Conservation (phyloP, 139 green algal genomes). For the Chlorella vulgaris region DNA sequence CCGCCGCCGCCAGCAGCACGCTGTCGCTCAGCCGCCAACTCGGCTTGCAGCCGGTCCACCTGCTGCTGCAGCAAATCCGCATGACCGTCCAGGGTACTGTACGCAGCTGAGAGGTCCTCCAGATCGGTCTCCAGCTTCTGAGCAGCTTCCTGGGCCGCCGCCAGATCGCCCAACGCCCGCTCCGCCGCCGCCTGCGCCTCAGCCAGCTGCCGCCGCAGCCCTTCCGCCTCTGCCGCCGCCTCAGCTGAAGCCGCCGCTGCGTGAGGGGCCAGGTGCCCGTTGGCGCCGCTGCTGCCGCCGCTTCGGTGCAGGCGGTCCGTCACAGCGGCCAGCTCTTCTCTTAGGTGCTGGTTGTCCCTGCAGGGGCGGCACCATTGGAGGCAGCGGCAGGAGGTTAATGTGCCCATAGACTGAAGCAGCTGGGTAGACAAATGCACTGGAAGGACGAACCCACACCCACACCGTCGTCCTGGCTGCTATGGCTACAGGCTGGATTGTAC, state of each 20-base stretch:
- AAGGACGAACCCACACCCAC: too few relatives aligned
- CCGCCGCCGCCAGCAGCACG: background rate
- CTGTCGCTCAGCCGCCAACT: too few relatives aligned
- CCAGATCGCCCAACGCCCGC: background rate
- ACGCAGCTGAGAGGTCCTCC: conserved; percentile 67
- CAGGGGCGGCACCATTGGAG: background rate
- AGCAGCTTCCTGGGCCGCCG: conserved; percentile 27
- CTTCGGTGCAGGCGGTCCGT: background rate
- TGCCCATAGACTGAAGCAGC: too few relatives aligned
- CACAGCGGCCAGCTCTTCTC: background rate
- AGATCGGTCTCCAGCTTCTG: conserved; percentile 65
- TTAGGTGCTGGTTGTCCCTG: conserved; percentile 26
- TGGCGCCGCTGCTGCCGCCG: conserved; percentile 7
- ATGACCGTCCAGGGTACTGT: conserved; percentile 79
- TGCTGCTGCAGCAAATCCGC: conserved; percentile 65
- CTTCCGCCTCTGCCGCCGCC: conserved; percentile 39
- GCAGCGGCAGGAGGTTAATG: background rate
- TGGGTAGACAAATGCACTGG: background rate
- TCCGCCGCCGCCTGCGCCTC: conserved; percentile 13
- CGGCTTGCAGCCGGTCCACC: conserved; percentile 2
- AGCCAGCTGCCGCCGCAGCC: conserved; percentile 32
- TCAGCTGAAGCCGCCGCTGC: conserved; percentile 1
- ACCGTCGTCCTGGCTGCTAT: too few relatives aligned
- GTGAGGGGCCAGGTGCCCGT: background rate
- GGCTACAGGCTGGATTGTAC: too few relatives aligned